Evolutionary conservation across 2,329 filamentous ascomycete genomes (phyloP), one percentile per base, ranked within the genome.

Genomic region (Aspergillus persii): DNA sequence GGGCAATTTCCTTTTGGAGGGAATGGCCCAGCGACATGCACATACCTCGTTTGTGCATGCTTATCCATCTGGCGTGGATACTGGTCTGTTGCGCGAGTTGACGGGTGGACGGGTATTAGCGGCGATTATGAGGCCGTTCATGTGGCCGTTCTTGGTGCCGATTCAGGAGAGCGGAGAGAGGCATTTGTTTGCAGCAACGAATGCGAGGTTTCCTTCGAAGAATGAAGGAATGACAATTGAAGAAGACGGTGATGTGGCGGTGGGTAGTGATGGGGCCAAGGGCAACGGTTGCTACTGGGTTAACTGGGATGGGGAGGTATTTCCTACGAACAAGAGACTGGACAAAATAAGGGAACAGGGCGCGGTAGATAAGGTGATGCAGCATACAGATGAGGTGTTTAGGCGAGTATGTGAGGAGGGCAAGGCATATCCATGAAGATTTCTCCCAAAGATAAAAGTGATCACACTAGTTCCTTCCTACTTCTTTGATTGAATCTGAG

Each of bases 111-210:
- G 11, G 73, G 4, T 63, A 0, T 29, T 60, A 4, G 29, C 53
- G 0, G 49, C 59, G 8, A 53, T 66, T 0, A 3, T 72, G 11
- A 52, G 15, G 4, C 56, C 50, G 3, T 0, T 76, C 7, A 3
- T 75, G 8, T 33, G 48, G 1, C 53, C 59, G 1, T 62, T 66
- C 29, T 39, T 56, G 53, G 55, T 66, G 7, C 59, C 63, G 2
- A 41, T 65, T 8, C 59, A 72, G 48, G 78, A 81, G 61, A 75
- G 73, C 29, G 79, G 79, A 1, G 76, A 80, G 61, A 50, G 61
- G 26, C 54, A 61, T 52, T 33, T 63, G 2, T 61, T 54, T 39
- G 29, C 52, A 11, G 23, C 52, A 11, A 62, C 57, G 15, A 60
- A 69, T 61, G 65, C 58, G 3, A 64, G 65, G 30, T 78, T 69